Base-by-base conservation (phyloP, 768 basidiomycete genomes). In the Agrocybe praecox region DNA sequence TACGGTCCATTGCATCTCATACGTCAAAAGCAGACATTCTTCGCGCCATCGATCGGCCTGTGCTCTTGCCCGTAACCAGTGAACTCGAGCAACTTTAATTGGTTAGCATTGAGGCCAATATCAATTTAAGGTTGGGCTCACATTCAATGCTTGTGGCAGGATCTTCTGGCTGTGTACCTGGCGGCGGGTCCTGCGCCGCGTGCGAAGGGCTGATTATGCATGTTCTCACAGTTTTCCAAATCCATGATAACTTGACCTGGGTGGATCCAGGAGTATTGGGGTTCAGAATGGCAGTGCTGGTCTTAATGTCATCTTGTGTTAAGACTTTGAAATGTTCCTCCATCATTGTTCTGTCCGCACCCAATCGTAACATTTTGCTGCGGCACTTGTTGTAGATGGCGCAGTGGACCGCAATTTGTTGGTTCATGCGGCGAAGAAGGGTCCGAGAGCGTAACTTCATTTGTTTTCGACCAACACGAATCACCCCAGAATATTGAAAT, bases 61-160 rank as follows among this genome's bases (percentile, higher is more conserved):
- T 5, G 62, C 57, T 17, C 57, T 26, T 7, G 59, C 64, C 10
- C 56, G 54, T 12, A 65, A 24, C 62, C 64, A 65, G 36, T 65
- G 62, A 17, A 65, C 57, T 19, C 57, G 51, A 22, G 50, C 15
- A 42, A 61, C 62, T 65, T 29, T 29, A 36, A 22, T 22, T 49
- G 10, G 42, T 23, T 17, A 1, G 29, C 17, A 49, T 18, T 24
- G 26, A 5, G 3, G 12, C 6, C 24, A 26, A 42, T 42, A 57
- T 18, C 23, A 40, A 12, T 10, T 12, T 19, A 12, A 57, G n/a
- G n/a, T n/a, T n/a, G n/a, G n/a, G n/a, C 47, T 54, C 55, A 62
- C 58, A 63, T 58, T 61, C 56, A 0, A 44, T 9, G 1, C 46
- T 10, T 7, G 55, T 45, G 1, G 36, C 29, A 2, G 50, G 36